Evolutionary conservation across 495 filamentous ascomycete genomes (phyloP), one percentile per base, ranked within the genome.

Genomic region (Astrothelium subdiscretum): DNA sequence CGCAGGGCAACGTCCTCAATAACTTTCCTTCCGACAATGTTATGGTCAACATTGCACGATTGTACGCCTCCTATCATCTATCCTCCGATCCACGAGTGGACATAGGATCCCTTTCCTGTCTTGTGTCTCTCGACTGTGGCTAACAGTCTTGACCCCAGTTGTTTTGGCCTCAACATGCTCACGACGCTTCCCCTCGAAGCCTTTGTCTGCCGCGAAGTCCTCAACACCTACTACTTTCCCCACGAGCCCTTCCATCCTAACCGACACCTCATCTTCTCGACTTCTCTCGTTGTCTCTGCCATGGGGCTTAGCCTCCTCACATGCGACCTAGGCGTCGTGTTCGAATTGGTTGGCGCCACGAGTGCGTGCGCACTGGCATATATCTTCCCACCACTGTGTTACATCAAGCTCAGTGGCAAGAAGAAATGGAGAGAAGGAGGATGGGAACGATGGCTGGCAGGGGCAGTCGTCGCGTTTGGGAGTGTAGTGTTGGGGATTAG

Each of bases 131-230:
- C 35, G 20, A 32, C 3, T n/a, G 43, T 15, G 24, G 20, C 15
- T 20, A 24, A 29, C 24, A 27, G 8, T 27, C 48, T 20, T 8
- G 8, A 8, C 24, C 26, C 22, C 63, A 80, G 79, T 67, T 96
- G 90, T 71, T 96, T 98, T 67, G 94, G 95, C 3, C 76, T 97
- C 61, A 98, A 98, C 77, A 98, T 98, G 94, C 83, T 98, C 64
- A 97, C 94, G 5, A 98, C 94, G 1, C 77, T 98, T 51, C 94
- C 94, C 2, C 83, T 98, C 40, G 94, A 98, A 76, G 89, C 90
- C 8, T 98, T 98, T 73, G 94, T 98, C 51, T 97, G 95, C 73
- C 85, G 94, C 62, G 92, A 96, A 72, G 94, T 97, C 44, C 95
- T 97, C 87, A 82, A 88, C 35, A 92, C 89, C 57, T 98, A 96